A percentile compares a stretch with the other conserved stretches of the same genome.
phyloP scores from a whole-genome alignment of 108 stramenopile genomes.

The Cyclotella kingstonii region DNA sequence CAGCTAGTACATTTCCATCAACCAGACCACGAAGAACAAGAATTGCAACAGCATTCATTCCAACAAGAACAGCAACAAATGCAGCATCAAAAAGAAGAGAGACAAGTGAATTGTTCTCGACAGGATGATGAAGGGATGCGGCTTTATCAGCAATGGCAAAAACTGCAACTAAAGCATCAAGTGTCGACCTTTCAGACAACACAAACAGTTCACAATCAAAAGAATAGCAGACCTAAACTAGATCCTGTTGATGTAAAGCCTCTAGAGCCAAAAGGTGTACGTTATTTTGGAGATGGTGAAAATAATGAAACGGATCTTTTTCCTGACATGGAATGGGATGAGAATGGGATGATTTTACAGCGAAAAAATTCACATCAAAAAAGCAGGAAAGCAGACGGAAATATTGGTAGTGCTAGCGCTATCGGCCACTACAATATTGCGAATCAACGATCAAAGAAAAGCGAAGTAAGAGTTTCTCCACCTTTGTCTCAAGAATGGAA shows the following conservation, averaged over 20 bases:
- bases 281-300: constrained; percentile 4
- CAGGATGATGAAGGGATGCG: background rate
- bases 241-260: constrained; percentile 2
- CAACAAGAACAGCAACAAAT: constrained; percentile 9
- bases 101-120: background rate
- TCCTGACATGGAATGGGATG: constrained; percentile 10
- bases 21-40: no score
- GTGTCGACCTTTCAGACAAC: background rate
- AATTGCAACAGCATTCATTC: background rate
- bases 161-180: background rate
- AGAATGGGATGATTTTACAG: background rate
- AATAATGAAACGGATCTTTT: background rate
- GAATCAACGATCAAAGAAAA: no score
- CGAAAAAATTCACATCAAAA: background rate
- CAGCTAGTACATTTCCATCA: no score
- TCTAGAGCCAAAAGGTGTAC: constrained; percentile 10
- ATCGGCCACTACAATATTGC: no score
- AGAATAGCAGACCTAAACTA: background rate
- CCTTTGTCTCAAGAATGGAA: no score
- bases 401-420: background rate
- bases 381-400: background rate
- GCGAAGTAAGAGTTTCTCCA: no score
- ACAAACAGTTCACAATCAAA: background rate
- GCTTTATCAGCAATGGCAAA: constrained; percentile 1
- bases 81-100: background rate